Conservation (phyloP, 257 asterid genomes). For the Salvia splendens region DNA sequence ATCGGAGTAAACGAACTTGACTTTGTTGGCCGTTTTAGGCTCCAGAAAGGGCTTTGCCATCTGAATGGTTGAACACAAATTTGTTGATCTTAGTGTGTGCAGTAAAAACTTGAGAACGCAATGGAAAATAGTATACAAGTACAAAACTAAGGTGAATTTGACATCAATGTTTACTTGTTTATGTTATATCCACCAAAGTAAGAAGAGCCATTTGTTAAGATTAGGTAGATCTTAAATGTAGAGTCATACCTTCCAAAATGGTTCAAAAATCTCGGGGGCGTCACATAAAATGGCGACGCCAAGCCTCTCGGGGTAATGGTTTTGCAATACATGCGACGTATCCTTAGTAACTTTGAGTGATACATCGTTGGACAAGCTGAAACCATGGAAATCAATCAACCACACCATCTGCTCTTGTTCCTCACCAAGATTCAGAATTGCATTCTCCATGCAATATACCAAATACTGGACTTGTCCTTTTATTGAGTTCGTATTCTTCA, state of each 20-base stretch:
- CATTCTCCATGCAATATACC: conserved; percentile 98
- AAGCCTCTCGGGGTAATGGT: conserved; percentile 94
- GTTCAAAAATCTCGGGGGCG: conserved; percentile 87
- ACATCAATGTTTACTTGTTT: too few relatives aligned
- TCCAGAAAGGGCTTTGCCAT: conserved; percentile 60
- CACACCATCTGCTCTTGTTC: conserved; percentile 88
- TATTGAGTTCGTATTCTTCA: conserved; percentile 76
- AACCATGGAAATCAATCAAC: conserved; percentile 92
- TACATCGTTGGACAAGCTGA: conserved; percentile 58
- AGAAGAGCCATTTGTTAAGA: too few relatives aligned
- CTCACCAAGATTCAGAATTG: conserved; percentile 56
- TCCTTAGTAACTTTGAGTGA: conserved; percentile 79
- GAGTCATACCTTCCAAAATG: conserved; percentile 81
- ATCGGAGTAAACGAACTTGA: conserved; percentile 71
- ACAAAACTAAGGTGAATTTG: too few relatives aligned
- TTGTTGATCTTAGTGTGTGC: background rate
- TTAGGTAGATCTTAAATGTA: too few relatives aligned
- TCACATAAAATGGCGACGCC: conserved; percentile 77
- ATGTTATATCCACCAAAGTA: too few relatives aligned
- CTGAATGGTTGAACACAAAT: conserved; percentile 19
- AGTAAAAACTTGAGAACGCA: background rate
- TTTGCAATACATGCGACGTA: conserved; percentile 85
- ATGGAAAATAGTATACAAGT: too few relatives aligned
- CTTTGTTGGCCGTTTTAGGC: conserved; percentile 79
- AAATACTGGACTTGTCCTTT: conserved; percentile 81